Conservation (phyloP, 768 basidiomycete species). For the Sarcodon aspratus region DNA sequence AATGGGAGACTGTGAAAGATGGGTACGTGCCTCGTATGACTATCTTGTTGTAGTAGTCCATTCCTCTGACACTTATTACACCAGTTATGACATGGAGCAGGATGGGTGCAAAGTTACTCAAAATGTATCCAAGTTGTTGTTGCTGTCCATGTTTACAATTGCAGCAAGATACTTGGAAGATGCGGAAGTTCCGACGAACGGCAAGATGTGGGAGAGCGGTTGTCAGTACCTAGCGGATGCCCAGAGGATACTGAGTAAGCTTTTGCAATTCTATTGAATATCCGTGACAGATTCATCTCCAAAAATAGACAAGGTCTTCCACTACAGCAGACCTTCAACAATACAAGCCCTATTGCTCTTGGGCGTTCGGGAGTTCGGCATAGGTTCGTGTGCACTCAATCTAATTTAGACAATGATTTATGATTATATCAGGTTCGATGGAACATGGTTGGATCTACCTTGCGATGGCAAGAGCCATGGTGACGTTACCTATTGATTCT, state of each 20-base stretch:
- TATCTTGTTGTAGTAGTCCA: not conserved
- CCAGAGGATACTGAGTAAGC: conserved; percentile 49
- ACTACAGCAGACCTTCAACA: conserved; percentile 59
- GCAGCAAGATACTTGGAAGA: conserved; percentile 61
- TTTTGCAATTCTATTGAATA: not conserved
- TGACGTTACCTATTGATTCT: conserved; percentile 14
- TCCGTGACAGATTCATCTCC: not conserved
- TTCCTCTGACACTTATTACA: not conserved
- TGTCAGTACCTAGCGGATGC: conserved; percentile 54
- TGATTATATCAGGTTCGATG: conserved; percentile 37
- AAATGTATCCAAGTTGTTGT: conserved; percentile 47
- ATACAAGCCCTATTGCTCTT: conserved; percentile 74
- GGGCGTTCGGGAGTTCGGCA: conserved; percentile 78
- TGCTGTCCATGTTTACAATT: conserved; percentile 75
- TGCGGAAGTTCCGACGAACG: conserved; percentile 28
- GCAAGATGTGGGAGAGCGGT: conserved; percentile 65
- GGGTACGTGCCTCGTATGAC: not conserved
- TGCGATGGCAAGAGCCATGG: conserved; percentile 73
- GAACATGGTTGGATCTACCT: conserved; percentile 81
- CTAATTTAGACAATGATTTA: not conserved
- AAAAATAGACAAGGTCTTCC: conserved; percentile 45
- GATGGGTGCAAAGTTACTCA: conserved; percentile 39
- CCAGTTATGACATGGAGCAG: not conserved
- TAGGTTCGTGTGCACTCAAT: conserved; percentile 32
- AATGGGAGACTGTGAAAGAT: conserved; percentile 25